phyloP scores from a whole-genome alignment of 495 filamentous ascomycete species.

The Daldinia grandis region DNA sequence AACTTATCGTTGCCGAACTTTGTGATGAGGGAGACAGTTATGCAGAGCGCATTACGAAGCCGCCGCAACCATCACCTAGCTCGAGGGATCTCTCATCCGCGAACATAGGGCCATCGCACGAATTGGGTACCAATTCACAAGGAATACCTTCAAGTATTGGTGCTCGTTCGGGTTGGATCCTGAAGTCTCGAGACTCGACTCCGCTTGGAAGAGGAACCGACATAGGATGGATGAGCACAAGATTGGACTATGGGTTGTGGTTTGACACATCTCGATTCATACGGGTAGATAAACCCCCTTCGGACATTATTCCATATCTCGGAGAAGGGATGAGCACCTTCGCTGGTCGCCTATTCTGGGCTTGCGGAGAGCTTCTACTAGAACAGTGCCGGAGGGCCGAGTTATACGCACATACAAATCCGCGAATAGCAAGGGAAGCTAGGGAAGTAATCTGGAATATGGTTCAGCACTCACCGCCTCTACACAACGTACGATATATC shows the following conservation, averaged over 20 bases:
- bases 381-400: slow-evolving; percentile 19
- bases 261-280: slow-evolving; percentile 27
- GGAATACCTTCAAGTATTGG: not conserved
- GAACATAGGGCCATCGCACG: not conserved
- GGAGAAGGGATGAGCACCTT: slow-evolving; percentile 32
- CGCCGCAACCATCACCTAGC: not conserved
- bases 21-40: not conserved
- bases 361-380: slow-evolving; percentile 23
- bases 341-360: slow-evolving; percentile 35
- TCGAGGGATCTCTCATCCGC: not conserved
- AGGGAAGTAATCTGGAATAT: slow-evolving; percentile 20
- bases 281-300: slow-evolving; percentile 20
- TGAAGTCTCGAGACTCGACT: not conserved
- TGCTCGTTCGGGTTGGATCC: not conserved
- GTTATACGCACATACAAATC: slow-evolving; percentile 6
- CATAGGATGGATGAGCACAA: slow-evolving; percentile 9
- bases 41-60: not conserved
- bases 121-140: not conserved
- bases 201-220: not conserved
- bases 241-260: slow-evolving; percentile 38
- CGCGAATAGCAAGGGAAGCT: slow-evolving; percentile 16
- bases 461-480: slow-evolving; percentile 30
- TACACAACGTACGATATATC: slow-evolving; percentile 25
- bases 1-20: not conserved
- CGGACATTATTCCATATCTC: slow-evolving; percentile 33